Evolutionary conservation across 75 land plant species (phyloP), one percentile per base, ranked within the genome.

Genomic region (Selaginella moellendorffii): DNA sequence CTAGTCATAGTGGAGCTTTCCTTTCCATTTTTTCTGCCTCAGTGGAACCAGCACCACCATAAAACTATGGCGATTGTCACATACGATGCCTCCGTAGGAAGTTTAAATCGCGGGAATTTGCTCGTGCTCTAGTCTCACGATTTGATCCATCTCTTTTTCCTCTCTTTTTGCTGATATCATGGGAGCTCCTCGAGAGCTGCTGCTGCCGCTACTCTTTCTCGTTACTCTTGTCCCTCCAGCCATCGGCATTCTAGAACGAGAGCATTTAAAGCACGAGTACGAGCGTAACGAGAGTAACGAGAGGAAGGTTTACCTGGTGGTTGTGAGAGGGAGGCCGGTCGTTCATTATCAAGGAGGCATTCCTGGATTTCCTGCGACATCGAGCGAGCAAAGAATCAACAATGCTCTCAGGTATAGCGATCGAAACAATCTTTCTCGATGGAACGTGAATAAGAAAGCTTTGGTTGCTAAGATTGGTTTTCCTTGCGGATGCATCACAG

Each of bases 291-390:
- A 23, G 26, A 53, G 62, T 53, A 66, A 70, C 56, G 67, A 63
- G 9, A 0, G 63, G 10, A 66, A 28, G 0, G 63, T 78, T 10
- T 82, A 73, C 59, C 25, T 82, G 54, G 81, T 79, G 30, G 29
- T 78, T 21, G 36, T 76, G 63, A 76, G 75, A 54, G 84, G 68
- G 23, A 29, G 67, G 0, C 73, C 84, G 0, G 63, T 73, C 26
- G 81, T 74, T 29, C 76, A 78, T 61, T 68, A 64, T 63, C 27
- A 25, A 22, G 19, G 19, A 28, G 27, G 2, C 27, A 12, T 31
- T 28, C 27, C 22, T 18, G 29, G 0, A 2, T 29, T 19, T 31
- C 59, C 1, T 18, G 46, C 46, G 14, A 36, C 46, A 36, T n/a
- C n/a, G n/a, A 36, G 14, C 14, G 46, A 36, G 14, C 46, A 36